Percentiles rank a stretch among this genome's conserved stretches.
phyloP scores from a whole-genome alignment of 306 rosid genomes.

The Chamaecrista fasciculata region DNA sequence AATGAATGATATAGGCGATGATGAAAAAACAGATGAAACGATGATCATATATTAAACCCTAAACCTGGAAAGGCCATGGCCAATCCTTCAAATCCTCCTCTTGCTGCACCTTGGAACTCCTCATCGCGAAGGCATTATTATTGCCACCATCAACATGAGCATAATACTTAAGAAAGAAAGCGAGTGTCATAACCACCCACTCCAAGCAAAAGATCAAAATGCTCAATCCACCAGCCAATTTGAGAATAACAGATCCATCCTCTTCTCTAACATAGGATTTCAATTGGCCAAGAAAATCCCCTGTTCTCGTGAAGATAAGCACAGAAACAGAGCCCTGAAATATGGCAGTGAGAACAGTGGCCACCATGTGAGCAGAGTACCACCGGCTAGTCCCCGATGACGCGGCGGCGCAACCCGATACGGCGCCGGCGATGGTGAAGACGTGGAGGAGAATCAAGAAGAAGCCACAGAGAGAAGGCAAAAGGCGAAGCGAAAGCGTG shows the following conservation, averaged over 20 bases:
- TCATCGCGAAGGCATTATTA: constrained; percentile 30
- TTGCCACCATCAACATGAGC: constrained; percentile 56
- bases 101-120: constrained; percentile 71
- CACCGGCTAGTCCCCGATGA: constrained; percentile 48
- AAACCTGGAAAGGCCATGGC: constrained; percentile 93
- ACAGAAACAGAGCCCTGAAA: constrained; percentile 80
- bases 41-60: too few species aligned
- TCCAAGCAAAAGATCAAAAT: constrained; percentile 76
- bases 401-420: constrained; percentile 72
- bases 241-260: constrained; percentile 67
- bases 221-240: constrained; percentile 74
- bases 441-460: constrained; percentile 79
- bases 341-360: constrained; percentile 73
- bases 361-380: constrained; percentile 86
- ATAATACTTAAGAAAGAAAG: constrained; percentile 76
- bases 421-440: constrained; percentile 66
- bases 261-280: constrained; percentile 83
- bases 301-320: constrained; percentile 62
- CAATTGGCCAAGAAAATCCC: constrained; percentile 58
- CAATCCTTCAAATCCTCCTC: constrained; percentile 85
- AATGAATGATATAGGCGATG: neutral
- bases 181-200: constrained; percentile 79
- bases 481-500: constrained; percentile 77
- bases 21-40: too few species aligned
- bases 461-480: constrained; percentile 82